Evolutionary conservation across 495 filamentous ascomycete species (phyloP), one percentile per base, ranked within the genome.

Genomic region (Annulohypoxylon moriforme): DNA sequence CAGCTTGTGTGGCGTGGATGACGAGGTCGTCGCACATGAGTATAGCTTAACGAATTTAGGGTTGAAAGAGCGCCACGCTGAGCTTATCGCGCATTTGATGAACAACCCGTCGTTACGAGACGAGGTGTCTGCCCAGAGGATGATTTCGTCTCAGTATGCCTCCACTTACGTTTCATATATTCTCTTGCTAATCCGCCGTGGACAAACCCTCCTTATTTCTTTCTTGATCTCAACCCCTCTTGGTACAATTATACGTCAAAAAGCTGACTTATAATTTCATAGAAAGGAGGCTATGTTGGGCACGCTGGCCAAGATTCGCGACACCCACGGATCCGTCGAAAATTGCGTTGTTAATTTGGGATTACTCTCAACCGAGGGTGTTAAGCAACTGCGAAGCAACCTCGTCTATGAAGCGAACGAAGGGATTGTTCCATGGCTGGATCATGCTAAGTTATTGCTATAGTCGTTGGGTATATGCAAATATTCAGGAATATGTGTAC

Each of bases 31-130:
- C 33, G 86, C 87, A 7, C 75, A 86, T 42, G 90, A 92, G 75
- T 92, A 92, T 75, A 81, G 81, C 46, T 78, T 92, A 13, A 90
- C 89, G 0, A 83, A 87, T 11, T 31, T 89, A 6, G 89, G 87
- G 0, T 75, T 89, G 25, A 79, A 77, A 20, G 75, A 67, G 2
- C 78, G 81, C 53, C 82, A 82, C 50, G 75, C 80, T 16, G 71
- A 76, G 33, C 81, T 88, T 46, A 72, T 88, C 25, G 59, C 77
- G 36, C 80, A 83, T 50, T 68, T 87, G 70, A 77, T 83, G 65
- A 53, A 65, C 33, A 81, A 80, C 61, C 76, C 80, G 4, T 75
- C 82, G 18, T 77, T 87, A 68, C 71, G 77, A 53, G 81, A 81
- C 2, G 78, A 85, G 66, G 77, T 65, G 13, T 81, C 79, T 40